Percentiles rank a stretch among this genome's conserved stretches.
These are phyloP conservation scores for Leccinum arenicola DNA, from an alignment of 768 basidiomycete species.

Conservation along the genomic window DNA sequence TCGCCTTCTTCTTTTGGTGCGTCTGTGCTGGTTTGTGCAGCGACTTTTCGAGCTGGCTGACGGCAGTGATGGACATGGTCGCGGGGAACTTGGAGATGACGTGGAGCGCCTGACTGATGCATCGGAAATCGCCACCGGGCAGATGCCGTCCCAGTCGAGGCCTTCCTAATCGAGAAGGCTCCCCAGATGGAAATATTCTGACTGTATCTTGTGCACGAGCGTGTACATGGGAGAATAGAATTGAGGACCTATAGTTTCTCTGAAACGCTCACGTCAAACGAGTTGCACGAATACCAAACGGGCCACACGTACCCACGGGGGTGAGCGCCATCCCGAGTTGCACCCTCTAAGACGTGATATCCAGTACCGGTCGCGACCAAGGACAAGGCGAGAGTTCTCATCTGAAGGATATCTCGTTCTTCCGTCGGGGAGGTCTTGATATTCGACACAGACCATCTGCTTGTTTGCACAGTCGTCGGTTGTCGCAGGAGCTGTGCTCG, in stretches of 20 bases:
- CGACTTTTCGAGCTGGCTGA: constrained; percentile 50
- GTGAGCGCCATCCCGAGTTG: too few relatives aligned
- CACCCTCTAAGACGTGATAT: too few relatives aligned
- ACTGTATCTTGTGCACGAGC: constrained; percentile 58
- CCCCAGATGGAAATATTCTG: constrained; percentile 41
- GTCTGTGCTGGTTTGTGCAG: constrained; percentile 29
- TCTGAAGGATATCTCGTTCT: too few relatives aligned
- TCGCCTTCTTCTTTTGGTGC: constrained; percentile 19
- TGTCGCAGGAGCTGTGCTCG: too few relatives aligned
- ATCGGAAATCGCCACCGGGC: constrained; percentile 57
- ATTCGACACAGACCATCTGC: too few relatives aligned
- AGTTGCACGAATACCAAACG: background rate
- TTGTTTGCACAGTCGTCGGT: too few relatives aligned
- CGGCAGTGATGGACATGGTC: constrained; percentile 27
- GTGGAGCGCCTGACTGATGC: constrained; percentile 52
- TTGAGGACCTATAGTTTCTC: constrained; percentile 69
- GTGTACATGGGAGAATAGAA: constrained; percentile 45
- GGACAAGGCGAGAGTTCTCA: too few relatives aligned
- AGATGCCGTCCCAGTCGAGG: constrained; percentile 48
- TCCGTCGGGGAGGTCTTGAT: too few relatives aligned
- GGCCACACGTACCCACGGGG: too few relatives aligned
- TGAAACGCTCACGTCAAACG: constrained; percentile 15
- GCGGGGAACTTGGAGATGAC: constrained; percentile 44
- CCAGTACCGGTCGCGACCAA: too few relatives aligned
- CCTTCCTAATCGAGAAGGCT: constrained; percentile 33